Base-by-base conservation (phyloP, 1,284 basidiomycete genomes). In the Chondrostereum purpureum region DNA sequence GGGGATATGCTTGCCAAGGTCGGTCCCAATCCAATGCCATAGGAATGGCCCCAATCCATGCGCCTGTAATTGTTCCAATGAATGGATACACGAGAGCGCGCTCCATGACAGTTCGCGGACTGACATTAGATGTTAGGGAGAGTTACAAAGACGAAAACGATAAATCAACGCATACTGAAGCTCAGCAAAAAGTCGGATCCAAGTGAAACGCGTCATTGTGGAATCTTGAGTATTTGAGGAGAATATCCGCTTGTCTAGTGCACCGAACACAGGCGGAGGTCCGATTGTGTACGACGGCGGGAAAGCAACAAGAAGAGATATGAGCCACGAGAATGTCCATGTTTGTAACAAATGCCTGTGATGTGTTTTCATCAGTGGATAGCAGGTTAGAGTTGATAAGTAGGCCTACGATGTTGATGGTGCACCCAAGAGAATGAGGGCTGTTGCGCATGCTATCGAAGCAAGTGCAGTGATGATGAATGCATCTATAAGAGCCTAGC, bases 21-120 rank as follows among this genome's bases (percentile, higher is more conserved):
- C 91, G 74, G 60, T 93, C 92, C 93, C 93, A 97, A 63, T 97
- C 93, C 5, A 97, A 78, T 0, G 90, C 85, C 44, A 92, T 81
- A 0, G 89, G 88, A 35, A 92, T 71, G 2, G 77, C 80, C 13
- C 91, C 91, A 5, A 77, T 38, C 92, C 91, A 95, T 33, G 77
- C 73, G 4, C 92, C 92, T 11, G 83, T 18, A 16, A 85, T 53
- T 1, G 87, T 68, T n/a, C 89, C 89, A 14, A 84, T 55, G 3
- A 77, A 72, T 8, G 93, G 88, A 55, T 87, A 91, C n/a, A 91
- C 75, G 17, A 94, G 60, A 0, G 83, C 78, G 43, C 83, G 71
- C 64, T 96, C 93, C 22, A 86, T 58, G 1, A 81, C 69, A 16
- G 76, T 80, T 49, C 75, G 72, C 4, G 77, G 40, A 14, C 47